Evolutionary conservation across 495 filamentous ascomycete species (phyloP).

Genomic region (Tuber umbilicatum): DNA sequence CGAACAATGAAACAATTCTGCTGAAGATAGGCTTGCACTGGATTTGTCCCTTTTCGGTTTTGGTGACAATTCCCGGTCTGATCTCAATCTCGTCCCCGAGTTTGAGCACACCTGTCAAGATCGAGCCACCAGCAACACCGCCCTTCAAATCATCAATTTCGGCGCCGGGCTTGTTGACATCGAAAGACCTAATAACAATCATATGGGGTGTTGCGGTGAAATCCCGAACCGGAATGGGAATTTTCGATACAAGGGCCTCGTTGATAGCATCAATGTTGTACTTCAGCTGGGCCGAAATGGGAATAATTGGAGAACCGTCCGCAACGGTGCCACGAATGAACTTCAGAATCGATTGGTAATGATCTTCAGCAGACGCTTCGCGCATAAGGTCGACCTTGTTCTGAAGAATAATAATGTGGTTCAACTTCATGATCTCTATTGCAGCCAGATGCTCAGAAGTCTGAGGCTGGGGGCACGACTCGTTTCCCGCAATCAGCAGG

Average conservation of each 20-base stretch:
- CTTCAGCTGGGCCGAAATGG: slow-evolving; percentile 96
- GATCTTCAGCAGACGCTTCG: slow-evolving; percentile 81
- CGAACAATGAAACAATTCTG: slow-evolving; percentile 87
- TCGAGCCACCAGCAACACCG: slow-evolving; percentile 94
- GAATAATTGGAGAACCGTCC: slow-evolving; percentile 91
- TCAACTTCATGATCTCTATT: slow-evolving; percentile 98
- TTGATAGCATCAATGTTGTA: slow-evolving; percentile 99
- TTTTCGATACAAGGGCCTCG: slow-evolving; percentile 84
- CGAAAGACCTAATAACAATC: slow-evolving; percentile 98
- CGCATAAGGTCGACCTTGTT: slow-evolving; percentile 99
- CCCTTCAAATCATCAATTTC: slow-evolving; percentile 98
- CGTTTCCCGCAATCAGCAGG: slow-evolving; percentile 94
- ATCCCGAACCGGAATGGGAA: slow-evolving; percentile 82
- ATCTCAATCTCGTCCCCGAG: slow-evolving; percentile 97
- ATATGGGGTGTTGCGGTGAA: slow-evolving; percentile 88
- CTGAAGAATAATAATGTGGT: slow-evolving; percentile 97
- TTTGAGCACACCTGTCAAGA: slow-evolving; percentile 91
- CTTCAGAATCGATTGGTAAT: slow-evolving; percentile 92
- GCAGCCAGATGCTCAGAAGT: slow-evolving; percentile 97
- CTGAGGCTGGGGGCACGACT: slow-evolving; percentile 97
- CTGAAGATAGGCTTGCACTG: slow-evolving; percentile 96
- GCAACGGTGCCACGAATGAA: slow-evolving; percentile 97
- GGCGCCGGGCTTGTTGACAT: slow-evolving; percentile 99
- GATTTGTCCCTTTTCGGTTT: slow-evolving; percentile 86
- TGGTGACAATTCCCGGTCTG: slow-evolving; percentile 86